Percentiles rank a stretch among this genome's conserved stretches.
phyloP scores from a whole-genome alignment of 192 early-diverging fungal genomes.

The Backusella macrospora region DNA sequence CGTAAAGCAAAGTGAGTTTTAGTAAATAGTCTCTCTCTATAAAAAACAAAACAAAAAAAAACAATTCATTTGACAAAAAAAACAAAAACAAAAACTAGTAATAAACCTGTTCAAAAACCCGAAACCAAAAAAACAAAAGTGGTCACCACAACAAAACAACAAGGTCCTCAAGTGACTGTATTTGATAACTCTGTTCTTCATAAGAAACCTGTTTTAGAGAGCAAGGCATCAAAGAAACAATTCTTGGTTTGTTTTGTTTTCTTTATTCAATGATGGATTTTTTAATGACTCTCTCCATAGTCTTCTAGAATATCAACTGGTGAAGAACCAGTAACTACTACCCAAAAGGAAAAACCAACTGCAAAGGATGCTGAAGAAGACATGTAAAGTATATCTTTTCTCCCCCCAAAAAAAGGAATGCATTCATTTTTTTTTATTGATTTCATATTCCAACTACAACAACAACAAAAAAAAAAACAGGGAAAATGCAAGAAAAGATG shows the following conservation, averaged over 20 bases:
- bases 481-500: slow-evolving; percentile 38
- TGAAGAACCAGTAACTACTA: slow-evolving; percentile 8
- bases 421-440: slow-evolving; percentile 11
- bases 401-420: too few species aligned
- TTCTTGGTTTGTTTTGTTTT: too few species aligned
- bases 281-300: slow-evolving; percentile 24
- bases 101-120: neutral
- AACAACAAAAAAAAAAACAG: too few species aligned
- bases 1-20: slow-evolving; percentile 13
- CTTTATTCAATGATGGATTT: too few species aligned
- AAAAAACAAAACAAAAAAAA: neutral
- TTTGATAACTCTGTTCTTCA: slow-evolving; percentile 34
- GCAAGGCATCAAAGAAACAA: slow-evolving; percentile 40
- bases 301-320: slow-evolving; percentile 35
- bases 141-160: neutral
- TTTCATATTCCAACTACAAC: too few species aligned
- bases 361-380: slow-evolving; percentile 41
- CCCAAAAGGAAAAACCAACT: slow-evolving; percentile 14
- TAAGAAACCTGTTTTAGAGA: slow-evolving; percentile 19
- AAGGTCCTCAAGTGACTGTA: slow-evolving; percentile 40
- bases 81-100: too few species aligned
- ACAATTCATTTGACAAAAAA: neutral
- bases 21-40: neutral
- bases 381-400: slow-evolving; percentile 36
- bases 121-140: neutral